A percentile compares a stretch with the other conserved stretches of the same genome.
These are phyloP conservation scores for Pneumocystis jirovecii DNA, from an alignment of 1,139 yeast species.

Conservation along the genomic window DNA sequence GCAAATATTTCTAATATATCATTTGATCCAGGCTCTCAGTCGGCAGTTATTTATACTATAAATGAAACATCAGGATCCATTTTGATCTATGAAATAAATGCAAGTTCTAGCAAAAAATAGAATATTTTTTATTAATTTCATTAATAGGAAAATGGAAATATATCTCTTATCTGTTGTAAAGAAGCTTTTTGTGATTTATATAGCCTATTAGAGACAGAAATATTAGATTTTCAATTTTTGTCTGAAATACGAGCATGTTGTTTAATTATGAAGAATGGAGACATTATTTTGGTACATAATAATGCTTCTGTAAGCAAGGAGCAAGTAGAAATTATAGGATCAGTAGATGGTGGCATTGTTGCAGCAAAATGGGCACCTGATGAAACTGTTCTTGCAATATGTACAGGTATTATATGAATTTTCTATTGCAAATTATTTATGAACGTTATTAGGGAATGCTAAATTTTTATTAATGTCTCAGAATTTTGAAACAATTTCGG, in stretches of 20 bases:
- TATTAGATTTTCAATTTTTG: constrained; percentile 6
- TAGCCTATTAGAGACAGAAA: background rate
- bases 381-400: constrained; percentile 65
- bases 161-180: background rate
- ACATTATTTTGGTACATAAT: constrained; percentile 17
- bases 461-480: constrained; percentile 46
- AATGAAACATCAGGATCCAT: background rate
- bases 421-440: constrained; percentile 27
- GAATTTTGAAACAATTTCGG: constrained; percentile 65
- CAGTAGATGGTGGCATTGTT: constrained; percentile 59
- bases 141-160: background rate
- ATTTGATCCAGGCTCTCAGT: background rate
- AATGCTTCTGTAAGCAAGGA: constrained; percentile 41
- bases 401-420: constrained; percentile 30
- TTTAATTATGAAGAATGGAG: constrained; percentile 24
- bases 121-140: background rate
- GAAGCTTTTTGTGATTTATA: background rate
- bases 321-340: constrained; percentile 56
- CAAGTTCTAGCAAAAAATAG: background rate
- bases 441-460: background rate
- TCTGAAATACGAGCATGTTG: constrained; percentile 21
- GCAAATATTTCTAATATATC: background rate
- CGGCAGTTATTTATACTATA: background rate
- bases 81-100: background rate
- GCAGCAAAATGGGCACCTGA: constrained; percentile 86